Base-by-base conservation (phyloP, 805 yeast genomes). In the Kazachstania psychrophila region DNA sequence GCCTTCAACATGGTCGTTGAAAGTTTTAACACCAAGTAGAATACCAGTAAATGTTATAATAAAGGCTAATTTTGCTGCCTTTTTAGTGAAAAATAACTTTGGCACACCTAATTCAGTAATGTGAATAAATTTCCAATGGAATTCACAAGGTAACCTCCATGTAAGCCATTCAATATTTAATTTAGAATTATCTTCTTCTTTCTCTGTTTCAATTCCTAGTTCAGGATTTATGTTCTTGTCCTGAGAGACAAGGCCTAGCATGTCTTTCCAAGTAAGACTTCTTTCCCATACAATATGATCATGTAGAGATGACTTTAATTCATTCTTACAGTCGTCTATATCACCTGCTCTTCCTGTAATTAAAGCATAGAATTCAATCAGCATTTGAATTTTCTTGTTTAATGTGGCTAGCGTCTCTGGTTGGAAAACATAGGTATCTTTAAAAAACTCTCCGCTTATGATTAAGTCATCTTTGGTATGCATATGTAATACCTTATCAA, bases 241-340 rank as follows among this genome's bases (percentile, higher is more conserved):
- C 2, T 83, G 67, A 43, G 84, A 79, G 39, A 92, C 67, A 49
- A 89, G 62, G 7, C 92, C 89, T 46, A 88, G 73, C 79, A 89
- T 78, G 56, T 89, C 96, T 51, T 92, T 78, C 97, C 97, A 89
- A 13, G 87, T 95, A 0, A 95, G 87, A 55, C 84, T 84, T 61
- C 97, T 74, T 62, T 89, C 96, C 94, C 95, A 89, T 17, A 88
- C 96, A 30, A 89, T 83, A 56, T 88, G 94, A 51, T 89, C 97
- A 43, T 95, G 72, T 45, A 89, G 63, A 42, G 69, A 73, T 2
- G 78, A 68, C 37, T 75, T 73, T 43, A 79, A 60, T 49, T 77
- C 82, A 3, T 69, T 56, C 46, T 64, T 70, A 27, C 76, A 75
- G 9, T 61, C 51, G 14, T 67, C 72, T 13, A 71, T 47, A 30